Evolutionary conservation across 2,329 filamentous ascomycete genomes (phyloP), one percentile per base, ranked within the genome.

Genomic region (Cytospora chrysosperma): DNA sequence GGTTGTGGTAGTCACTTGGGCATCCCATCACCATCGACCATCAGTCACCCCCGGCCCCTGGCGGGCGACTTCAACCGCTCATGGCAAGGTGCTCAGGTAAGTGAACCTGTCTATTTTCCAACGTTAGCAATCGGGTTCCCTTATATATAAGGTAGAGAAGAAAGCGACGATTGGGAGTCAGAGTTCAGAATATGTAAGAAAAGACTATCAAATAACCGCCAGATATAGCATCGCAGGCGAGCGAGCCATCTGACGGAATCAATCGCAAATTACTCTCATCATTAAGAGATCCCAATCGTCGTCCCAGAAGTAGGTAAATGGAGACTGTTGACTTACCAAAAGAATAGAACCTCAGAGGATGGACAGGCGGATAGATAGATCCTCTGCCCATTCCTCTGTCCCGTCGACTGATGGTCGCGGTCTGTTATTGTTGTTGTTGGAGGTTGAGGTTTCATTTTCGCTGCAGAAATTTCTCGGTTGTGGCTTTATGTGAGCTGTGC

Each of bases 231-330:
- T 84, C 91, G 87, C 93, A 86, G 93, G 93, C 93, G 90, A 89
- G 92, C 87, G 90, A 81, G 84, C 92, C 92, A 93, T 87, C 87
- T 81, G 78, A 78, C 77, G 80, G 83, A 85, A 90, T 97, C 93
- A 96, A 94, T 94, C 93, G 93, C 93, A 97, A 97, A 97, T 97
- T 97, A 92, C 76, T 91, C 82, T 90, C 93, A 96, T 97, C 93
- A 91, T 89, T 70, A 71, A 71, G 75, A 67, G 64, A 12, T 52
- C 32, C 51, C 28, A 19, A 37, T 54, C 53, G 34, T 28, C 47
- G 19, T 27, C 13, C 27, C 13, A 50, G 26, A 32, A 7, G 7
- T 19, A n/a, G 32, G 30, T 15, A n/a, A 21, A 24, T 5, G 15
- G 49, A 50, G 51, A 24, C 15, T 24, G 7, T 4, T 34, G 17